Conservation (phyloP, 768 basidiomycete species). For the Pleurotus giganteus region DNA sequence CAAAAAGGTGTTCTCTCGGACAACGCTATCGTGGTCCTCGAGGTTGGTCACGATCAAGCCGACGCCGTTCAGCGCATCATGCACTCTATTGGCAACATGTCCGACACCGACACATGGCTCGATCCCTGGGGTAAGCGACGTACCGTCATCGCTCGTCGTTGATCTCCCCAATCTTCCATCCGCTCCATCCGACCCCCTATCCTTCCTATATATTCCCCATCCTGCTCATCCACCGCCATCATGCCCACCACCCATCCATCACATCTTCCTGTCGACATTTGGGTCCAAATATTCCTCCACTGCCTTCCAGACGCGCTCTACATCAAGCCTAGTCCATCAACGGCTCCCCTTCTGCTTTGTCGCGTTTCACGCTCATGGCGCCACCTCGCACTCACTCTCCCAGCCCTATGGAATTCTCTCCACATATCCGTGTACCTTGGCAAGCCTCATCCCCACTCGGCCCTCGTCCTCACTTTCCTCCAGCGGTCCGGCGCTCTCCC, state of each 20-base stretch:
- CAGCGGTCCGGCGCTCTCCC: slow-evolving; percentile 30
- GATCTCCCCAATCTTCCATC: not conserved
- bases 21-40: slow-evolving; percentile 65
- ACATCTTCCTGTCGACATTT: slow-evolving; percentile 24
- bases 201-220: not conserved
- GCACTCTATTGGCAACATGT: slow-evolving; percentile 40
- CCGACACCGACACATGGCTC: slow-evolving; percentile 62
- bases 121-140: slow-evolving; percentile 81
- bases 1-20: slow-evolving; percentile 47
- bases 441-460: slow-evolving; percentile 25
- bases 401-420: slow-evolving; percentile 39
- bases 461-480: slow-evolving; percentile 29
- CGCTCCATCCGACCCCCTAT: not conserved
- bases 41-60: slow-evolving; percentile 78
- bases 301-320: slow-evolving; percentile 21
- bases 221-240: not conserved
- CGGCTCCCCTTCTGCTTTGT: slow-evolving; percentile 34
- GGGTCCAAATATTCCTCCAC: slow-evolving; percentile 29
- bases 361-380: slow-evolving; percentile 44
- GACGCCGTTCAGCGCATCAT: slow-evolving; percentile 59
- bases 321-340: slow-evolving; percentile 10
- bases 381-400: slow-evolving; percentile 31
- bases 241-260: not conserved
- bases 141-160: slow-evolving; percentile 59
- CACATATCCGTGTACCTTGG: slow-evolving; percentile 28